phyloP scores from a whole-genome alignment of 768 basidiomycete genomes.

The Trametes maxima region DNA sequence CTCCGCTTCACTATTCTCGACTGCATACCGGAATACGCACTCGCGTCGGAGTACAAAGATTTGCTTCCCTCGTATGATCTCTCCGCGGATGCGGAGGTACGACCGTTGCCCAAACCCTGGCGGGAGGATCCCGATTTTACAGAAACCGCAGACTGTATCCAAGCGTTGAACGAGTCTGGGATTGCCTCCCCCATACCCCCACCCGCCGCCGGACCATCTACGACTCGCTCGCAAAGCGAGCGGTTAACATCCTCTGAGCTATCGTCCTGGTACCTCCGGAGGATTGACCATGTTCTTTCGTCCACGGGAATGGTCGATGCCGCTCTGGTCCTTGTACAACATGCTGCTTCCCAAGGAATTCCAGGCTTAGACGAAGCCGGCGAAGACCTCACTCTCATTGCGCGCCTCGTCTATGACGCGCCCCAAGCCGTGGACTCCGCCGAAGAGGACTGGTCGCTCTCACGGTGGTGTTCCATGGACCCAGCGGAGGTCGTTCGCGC shows the following conservation, averaged over 20 bases:
- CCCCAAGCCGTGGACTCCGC: conserved; percentile 41
- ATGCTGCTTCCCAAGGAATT: conserved; percentile 81
- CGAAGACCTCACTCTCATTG: conserved; percentile 88
- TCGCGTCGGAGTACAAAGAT: conserved; percentile 61
- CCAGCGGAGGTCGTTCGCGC: conserved; percentile 67
- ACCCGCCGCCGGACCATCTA: neutral
- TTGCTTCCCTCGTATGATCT: conserved; percentile 67
- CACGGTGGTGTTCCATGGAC: conserved; percentile 69
- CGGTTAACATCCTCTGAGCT: conserved; percentile 55
- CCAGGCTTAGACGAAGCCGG: conserved; percentile 81
- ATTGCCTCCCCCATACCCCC: conserved; percentile 7
- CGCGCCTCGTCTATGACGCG: conserved; percentile 84
- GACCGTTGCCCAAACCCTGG: conserved; percentile 43
- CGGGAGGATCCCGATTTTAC: conserved; percentile 60
- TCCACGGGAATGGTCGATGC: conserved; percentile 76
- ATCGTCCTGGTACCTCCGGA: conserved; percentile 71
- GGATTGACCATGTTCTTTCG: conserved; percentile 62
- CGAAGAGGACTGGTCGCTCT: conserved; percentile 74
- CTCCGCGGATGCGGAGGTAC: conserved; percentile 46
- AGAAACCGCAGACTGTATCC: conserved; percentile 49
- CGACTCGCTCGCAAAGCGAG: conserved; percentile 17
- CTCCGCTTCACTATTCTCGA: conserved; percentile 71
- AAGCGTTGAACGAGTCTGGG: conserved; percentile 39
- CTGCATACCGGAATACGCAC: conserved; percentile 70
- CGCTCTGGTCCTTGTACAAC: conserved; percentile 79